A percentile compares a stretch with the other conserved stretches of the same genome.
phyloP scores from a whole-genome alignment of 345 rosid species.

The Aegle marmelos region DNA sequence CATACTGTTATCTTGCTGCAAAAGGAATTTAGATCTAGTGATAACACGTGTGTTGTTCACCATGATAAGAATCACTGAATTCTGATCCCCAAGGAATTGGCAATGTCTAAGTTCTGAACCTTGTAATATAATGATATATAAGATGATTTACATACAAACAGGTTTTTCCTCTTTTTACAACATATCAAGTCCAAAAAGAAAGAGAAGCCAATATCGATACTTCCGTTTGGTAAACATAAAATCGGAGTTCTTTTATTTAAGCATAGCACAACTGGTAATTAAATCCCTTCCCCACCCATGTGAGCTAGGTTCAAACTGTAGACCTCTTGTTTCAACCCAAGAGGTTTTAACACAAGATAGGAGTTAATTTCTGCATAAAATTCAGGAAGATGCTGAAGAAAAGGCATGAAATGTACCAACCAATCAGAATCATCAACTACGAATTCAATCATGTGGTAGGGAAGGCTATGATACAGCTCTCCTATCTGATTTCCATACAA shows the following conservation, averaged over 20 bases:
- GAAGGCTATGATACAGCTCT: slow-evolving; percentile 88
- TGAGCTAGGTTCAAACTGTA: no score
- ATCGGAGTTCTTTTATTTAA: no score
- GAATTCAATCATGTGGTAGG: slow-evolving; percentile 90
- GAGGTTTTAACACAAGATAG: neutral
- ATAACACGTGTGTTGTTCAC: neutral
- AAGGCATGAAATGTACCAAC: slow-evolving; percentile 40
- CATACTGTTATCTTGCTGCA: slow-evolving; percentile 79
- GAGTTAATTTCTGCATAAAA: neutral
- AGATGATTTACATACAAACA: neutral
- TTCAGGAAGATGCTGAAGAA: neutral
- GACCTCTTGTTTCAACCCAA: no score
- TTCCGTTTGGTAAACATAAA: neutral
- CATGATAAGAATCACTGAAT: neutral
- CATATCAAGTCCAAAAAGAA: neutral
- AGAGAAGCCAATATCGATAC: no score
- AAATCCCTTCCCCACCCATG: no score
- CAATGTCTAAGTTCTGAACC: neutral
- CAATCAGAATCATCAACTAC: slow-evolving; percentile 71
- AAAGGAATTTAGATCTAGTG: slow-evolving; percentile 8
- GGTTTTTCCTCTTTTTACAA: neutral
- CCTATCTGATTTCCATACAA: slow-evolving; percentile 90
- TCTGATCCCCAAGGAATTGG: neutral
- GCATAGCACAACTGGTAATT: no score
- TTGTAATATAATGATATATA: neutral